Conservation (phyloP, 2,329 filamentous ascomycete genomes). For the Venturiaceae sp. region DNA sequence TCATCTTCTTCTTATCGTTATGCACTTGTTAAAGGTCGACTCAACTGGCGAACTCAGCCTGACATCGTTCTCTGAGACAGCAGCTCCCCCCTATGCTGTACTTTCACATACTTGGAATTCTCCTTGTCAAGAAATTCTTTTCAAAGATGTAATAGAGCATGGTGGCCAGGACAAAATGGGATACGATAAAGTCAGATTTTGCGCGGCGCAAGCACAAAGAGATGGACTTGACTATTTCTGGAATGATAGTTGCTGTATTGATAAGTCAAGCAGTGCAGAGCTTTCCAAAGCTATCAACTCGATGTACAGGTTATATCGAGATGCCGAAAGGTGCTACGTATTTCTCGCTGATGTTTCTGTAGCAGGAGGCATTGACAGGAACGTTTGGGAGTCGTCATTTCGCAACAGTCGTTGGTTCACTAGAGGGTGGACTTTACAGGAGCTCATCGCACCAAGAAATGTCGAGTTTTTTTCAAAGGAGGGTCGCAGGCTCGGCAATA, state of each 20-base stretch:
- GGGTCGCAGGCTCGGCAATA: slow-evolving; percentile 7
- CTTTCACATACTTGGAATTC: slow-evolving; percentile 6
- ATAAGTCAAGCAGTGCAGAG: no score
- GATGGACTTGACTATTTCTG: slow-evolving; percentile 4
- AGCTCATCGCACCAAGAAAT: slow-evolving; percentile 12
- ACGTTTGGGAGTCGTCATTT: not conserved
- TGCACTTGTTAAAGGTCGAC: no score
- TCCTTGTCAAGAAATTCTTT: not conserved
- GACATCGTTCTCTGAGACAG: not conserved
- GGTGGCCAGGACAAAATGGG: not conserved
- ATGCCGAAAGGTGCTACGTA: slow-evolving; percentile 20
- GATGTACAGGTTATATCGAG: slow-evolving; percentile 4
- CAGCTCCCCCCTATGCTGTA: not conserved
- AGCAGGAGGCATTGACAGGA: not conserved
- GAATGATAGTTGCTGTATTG: slow-evolving; percentile 7
- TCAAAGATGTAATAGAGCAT: slow-evolving; percentile 2
- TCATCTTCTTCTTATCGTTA: no score
- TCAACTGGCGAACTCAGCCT: no score
- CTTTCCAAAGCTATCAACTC: no score
- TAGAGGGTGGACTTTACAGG: slow-evolving; percentile 9
- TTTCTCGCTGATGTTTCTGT: slow-evolving; percentile 19
- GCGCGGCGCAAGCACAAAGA: not conserved
- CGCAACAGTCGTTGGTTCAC: slow-evolving; percentile 7
- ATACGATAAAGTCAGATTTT: not conserved
- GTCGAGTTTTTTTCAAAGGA: slow-evolving; percentile 14